Evolutionary conservation across 2,329 filamentous ascomycete species (phyloP).

Genomic region (Sporothrix pallida): DNA sequence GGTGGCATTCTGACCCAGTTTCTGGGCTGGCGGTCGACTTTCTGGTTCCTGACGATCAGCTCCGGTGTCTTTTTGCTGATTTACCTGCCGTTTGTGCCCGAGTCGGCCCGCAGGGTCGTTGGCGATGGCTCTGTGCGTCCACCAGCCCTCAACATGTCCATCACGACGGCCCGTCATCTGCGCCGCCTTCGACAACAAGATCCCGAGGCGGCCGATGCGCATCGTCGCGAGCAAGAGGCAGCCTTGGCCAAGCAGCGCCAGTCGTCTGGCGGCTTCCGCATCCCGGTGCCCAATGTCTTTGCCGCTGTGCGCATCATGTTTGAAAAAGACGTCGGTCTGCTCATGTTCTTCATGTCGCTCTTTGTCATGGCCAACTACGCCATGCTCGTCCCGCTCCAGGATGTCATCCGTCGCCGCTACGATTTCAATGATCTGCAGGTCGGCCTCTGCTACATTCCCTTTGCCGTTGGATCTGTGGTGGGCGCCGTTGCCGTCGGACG

Average conservation of each 20-base stretch:
- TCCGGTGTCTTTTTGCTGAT: constrained; percentile 46
- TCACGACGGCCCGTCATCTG: constrained; percentile 35
- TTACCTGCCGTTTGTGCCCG: constrained; percentile 41
- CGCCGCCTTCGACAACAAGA: constrained; percentile 27
- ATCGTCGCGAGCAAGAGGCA: constrained; percentile 29
- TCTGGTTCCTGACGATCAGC: constrained; percentile 61
- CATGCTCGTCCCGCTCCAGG: constrained; percentile 45
- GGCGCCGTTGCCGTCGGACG: constrained; percentile 51
- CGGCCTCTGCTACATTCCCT: constrained; percentile 52
- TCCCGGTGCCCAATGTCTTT: constrained; percentile 44
- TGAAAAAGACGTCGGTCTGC: constrained; percentile 46
- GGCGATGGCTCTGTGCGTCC: constrained; percentile 53
- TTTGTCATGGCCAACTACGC: constrained; percentile 47
- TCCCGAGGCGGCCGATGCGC: constrained; percentile 35
- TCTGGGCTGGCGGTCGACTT: constrained; percentile 60
- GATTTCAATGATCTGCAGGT: constrained; percentile 49
- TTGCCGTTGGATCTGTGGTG: constrained; percentile 47
- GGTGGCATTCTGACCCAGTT: constrained; percentile 59
- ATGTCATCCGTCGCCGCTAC: constrained; percentile 45
- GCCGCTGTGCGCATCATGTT: constrained; percentile 45
- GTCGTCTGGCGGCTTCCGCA: constrained; percentile 37
- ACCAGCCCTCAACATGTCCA: constrained; percentile 40
- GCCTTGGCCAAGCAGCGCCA: constrained; percentile 28
- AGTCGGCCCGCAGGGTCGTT: constrained; percentile 51
- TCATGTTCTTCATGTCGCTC: constrained; percentile 47